phyloP scores from a whole-genome alignment of 192 early-diverging fungal genomes.

The Backusella sp. region DNA sequence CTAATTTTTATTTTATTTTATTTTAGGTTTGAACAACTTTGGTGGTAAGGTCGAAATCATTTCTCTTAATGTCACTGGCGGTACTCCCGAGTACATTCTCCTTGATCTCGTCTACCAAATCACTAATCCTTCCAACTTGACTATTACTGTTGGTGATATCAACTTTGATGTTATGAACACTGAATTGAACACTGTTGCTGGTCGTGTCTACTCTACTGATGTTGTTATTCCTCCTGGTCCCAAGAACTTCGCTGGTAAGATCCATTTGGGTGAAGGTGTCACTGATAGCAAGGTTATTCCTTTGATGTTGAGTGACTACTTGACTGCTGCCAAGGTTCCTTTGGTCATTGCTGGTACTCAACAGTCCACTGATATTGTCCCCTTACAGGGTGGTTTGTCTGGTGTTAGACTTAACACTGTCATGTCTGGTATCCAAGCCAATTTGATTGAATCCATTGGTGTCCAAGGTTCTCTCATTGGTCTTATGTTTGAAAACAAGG shows the following conservation, averaged over 20 bases:
- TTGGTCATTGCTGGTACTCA: slow-evolving; percentile 39
- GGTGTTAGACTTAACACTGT: slow-evolving; percentile 35
- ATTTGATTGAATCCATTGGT: slow-evolving; percentile 30
- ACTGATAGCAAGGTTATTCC: slow-evolving; percentile 29
- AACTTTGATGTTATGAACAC: slow-evolving; percentile 39
- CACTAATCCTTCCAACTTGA: slow-evolving; percentile 52
- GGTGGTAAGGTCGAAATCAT: slow-evolving; percentile 36
- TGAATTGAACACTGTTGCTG: slow-evolving; percentile 31
- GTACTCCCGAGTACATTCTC: neutral
- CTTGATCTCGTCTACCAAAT: neutral
- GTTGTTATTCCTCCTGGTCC: slow-evolving; percentile 46
- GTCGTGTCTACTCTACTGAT: slow-evolving; percentile 42
- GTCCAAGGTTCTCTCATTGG: slow-evolving; percentile 10
- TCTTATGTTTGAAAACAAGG: neutral
- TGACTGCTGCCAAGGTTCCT: slow-evolving; percentile 34
- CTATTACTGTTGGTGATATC: slow-evolving; percentile 49
- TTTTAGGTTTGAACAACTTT: slow-evolving; percentile 31
- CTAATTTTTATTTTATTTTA: neutral
- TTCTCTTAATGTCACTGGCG: slow-evolving; percentile 1
- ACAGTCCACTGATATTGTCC: slow-evolving; percentile 39
- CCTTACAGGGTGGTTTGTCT: slow-evolving; percentile 44
- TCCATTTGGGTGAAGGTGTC: slow-evolving; percentile 36
- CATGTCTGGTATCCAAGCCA: slow-evolving; percentile 46
- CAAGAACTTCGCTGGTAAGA: slow-evolving; percentile 39
- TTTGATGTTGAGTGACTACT: slow-evolving; percentile 40